Base-by-base conservation (phyloP, 176 grass and related monocot genomes). In the Musa troglodytarum region DNA sequence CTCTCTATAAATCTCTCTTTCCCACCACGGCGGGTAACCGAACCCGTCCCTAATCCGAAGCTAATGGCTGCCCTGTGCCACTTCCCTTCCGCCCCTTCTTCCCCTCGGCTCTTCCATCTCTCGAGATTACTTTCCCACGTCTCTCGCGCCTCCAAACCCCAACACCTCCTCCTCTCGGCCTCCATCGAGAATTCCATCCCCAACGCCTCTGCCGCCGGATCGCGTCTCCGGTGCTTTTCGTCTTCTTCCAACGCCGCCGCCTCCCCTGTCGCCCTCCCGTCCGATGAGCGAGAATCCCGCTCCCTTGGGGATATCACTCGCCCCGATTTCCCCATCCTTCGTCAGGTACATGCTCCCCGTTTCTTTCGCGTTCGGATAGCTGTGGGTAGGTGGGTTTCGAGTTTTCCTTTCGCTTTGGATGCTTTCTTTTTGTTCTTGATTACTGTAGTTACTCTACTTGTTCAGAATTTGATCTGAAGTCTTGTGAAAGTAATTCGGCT, bases 261-360 rank as follows among this genome's bases (percentile, higher is more conserved):
- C 50, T 58, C 83, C 19, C 75, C 83, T 53, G 73, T 88, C 65
- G 74, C 77, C 21, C 63, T 75, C 52, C 83, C 80, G 14, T 87
- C 86, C 22, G 81, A 80, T 73, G 85, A 84, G 53, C 50, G 68
- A 62, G 83, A 82, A 62, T 76, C 93, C n/a, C 59, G 67, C 85
- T 92, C 87, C 52, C 94, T 98, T 9, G 94, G 90, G 7, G 84
- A 90, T 63, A 56, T 80, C 69, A 81, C 90, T 76, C 76, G 85
- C 20, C 74, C 87, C 1, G 95, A 98, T 63, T 98, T 98, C 70
- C 95, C 90, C 17, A 93, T 98, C 82, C 95, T 98, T 17, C 71
- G 89, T 74, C 95, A 98, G 95, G 95, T 93, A 10, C 9, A 9
- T n/a, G 21, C 14, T 78, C 2, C 11, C 8, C 17, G 0, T 69